Evolutionary conservation across 306 rosid genomes (phyloP).

Genomic region (Gynostemma pentaphyllum): DNA sequence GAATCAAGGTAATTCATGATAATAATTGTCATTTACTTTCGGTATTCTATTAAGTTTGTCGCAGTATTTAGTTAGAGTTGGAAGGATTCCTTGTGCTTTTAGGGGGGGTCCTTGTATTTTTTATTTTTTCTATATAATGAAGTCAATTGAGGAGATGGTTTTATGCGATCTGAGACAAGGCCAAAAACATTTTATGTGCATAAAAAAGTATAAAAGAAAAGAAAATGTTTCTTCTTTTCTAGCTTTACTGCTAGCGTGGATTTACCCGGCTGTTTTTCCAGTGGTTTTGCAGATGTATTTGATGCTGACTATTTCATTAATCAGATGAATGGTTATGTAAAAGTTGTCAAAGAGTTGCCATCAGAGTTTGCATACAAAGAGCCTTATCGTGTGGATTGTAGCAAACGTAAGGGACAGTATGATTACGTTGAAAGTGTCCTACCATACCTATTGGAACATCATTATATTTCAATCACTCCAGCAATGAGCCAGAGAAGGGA

Average conservation of each 20-base stretch:
- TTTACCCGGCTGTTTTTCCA: conserved; percentile 27
- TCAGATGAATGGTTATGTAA: conserved; percentile 57
- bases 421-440: conserved; percentile 82
- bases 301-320: conserved; percentile 75
- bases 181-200: not conserved
- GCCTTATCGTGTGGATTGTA: conserved; percentile 70
- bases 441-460: conserved; percentile 61
- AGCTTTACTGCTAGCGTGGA: not conserved
- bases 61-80: no score
- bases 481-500: conserved; percentile 90
- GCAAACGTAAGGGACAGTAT: conserved; percentile 87
- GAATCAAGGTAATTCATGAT: conserved; percentile 53
- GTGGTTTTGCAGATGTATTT: conserved; percentile 84
- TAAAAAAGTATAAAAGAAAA: not conserved
- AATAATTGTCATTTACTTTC: not conserved
- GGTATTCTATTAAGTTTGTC: not conserved
- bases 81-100: no score
- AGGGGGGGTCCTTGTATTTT: no score
- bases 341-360: conserved; percentile 63
- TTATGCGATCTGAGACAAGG: no score
- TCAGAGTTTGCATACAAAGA: conserved; percentile 48
- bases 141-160: no score
- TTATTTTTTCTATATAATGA: no score
- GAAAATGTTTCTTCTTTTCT: not conserved
- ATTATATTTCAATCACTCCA: conserved; percentile 79